A percentile compares a stretch with the other conserved stretches of the same genome.
phyloP scores from a whole-genome alignment of 2,329 filamentous ascomycete species.

The Byssochlamys sp. region DNA sequence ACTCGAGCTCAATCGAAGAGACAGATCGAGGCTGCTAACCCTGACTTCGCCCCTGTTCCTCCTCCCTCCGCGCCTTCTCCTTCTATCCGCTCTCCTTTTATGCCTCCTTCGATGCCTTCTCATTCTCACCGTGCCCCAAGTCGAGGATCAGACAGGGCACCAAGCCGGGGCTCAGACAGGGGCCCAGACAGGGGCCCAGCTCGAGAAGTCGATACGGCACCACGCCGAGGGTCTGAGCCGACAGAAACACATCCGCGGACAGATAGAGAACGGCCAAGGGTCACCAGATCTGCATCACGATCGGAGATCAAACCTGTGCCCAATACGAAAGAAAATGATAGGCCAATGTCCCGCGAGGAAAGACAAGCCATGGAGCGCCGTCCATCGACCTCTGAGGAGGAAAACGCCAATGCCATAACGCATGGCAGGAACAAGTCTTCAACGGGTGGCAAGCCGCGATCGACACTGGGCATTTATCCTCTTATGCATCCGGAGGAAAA shows the following conservation, averaged over 20 bases:
- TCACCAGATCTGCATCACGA: not conserved
- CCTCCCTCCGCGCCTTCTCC: not conserved
- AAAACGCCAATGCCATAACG: not conserved
- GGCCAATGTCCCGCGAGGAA: not conserved
- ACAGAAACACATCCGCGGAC: constrained; percentile 1
- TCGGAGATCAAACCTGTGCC: not conserved
- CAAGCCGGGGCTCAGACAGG: not conserved
- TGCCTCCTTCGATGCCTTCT: constrained; percentile 1
- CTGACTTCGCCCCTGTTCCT: constrained; percentile 9
- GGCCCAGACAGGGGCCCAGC: not conserved
- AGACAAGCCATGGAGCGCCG: not conserved
- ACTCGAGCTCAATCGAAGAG: constrained; percentile 33
- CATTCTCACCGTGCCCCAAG: not conserved
- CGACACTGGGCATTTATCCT: constrained; percentile 26
- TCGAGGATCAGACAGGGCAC: not conserved
- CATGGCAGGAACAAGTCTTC: constrained; percentile 16
- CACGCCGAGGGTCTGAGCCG: constrained; percentile 4
- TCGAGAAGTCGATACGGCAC: not conserved
- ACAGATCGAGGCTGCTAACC: constrained; percentile 22
- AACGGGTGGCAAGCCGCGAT: constrained; percentile 20
- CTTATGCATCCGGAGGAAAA: constrained; percentile 31
- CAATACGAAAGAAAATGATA: not conserved
- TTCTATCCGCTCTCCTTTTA: too few species aligned
- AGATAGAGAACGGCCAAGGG: not conserved
- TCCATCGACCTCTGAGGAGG: not conserved